Evolutionary conservation across 179 eudicot genomes (phyloP).

Genomic region (Amaranthus tricolor): DNA sequence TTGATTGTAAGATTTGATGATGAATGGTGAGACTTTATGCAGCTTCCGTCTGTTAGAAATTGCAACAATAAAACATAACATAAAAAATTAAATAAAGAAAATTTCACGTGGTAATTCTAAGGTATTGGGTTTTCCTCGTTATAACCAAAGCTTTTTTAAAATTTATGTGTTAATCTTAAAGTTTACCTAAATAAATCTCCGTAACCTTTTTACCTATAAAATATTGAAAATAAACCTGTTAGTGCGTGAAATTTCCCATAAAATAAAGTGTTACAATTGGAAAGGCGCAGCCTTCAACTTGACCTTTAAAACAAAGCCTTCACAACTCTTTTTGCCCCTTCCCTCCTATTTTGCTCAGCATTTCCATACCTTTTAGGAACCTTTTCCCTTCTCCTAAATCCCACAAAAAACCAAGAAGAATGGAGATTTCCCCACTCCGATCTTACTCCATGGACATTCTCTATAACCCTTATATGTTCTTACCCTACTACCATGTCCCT

Average conservation of each 20-base stretch:
- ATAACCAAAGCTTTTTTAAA: not conserved
- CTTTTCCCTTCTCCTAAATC: not conserved
- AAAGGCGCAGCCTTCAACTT: not conserved
- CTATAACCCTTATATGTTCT: constrained; percentile 32
- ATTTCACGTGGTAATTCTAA: too few relatives aligned
- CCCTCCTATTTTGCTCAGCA: not conserved
- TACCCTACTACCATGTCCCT: constrained; percentile 45
- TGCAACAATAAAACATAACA: not conserved
- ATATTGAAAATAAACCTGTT: too few relatives aligned
- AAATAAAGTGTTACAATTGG: too few relatives aligned
- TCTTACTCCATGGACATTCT: constrained; percentile 35
- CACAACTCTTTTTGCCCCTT: not conserved
- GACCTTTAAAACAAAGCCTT: not conserved
- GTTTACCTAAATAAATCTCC: too few relatives aligned
- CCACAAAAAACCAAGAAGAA: constrained; percentile 19
- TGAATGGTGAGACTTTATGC: constrained; percentile 1
- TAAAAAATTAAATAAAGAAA: not conserved
- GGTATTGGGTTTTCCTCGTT: too few relatives aligned
- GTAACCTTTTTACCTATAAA: too few relatives aligned
- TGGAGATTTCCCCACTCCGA: constrained; percentile 46
- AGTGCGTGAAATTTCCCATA: too few relatives aligned
- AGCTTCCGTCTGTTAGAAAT: constrained; percentile 1
- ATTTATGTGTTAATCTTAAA: not conserved
- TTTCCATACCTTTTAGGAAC: not conserved
- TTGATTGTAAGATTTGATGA: constrained; percentile 1